These are phyloP conservation scores for Stephania japonica DNA, from an alignment of 164 flowering plant species.

Conservation along the genomic window DNA sequence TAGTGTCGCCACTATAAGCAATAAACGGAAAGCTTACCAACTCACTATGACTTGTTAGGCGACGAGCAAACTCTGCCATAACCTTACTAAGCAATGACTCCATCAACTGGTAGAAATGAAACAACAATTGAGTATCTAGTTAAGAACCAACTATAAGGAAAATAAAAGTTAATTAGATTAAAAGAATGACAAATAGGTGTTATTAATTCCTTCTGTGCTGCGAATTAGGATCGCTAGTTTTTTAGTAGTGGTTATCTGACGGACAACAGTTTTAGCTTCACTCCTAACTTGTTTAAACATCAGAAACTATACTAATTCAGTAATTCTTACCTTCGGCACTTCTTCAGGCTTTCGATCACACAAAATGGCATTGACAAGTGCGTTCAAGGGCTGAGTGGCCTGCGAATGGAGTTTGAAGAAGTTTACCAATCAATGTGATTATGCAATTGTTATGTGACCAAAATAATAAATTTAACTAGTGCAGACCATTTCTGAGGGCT, in stretches of 20 bases:
- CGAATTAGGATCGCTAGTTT: too few species aligned
- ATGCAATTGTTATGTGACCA: background rate
- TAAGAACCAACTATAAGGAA: background rate
- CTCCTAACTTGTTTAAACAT: background rate
- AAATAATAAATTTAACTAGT: background rate
- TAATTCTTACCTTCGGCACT: constrained; percentile 62
- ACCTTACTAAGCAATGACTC: constrained; percentile 73
- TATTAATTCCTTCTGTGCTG: too few species aligned
- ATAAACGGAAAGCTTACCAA: constrained; percentile 26
- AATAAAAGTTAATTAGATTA: too few species aligned
- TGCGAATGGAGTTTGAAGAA: constrained; percentile 21
- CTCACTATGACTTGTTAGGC: constrained; percentile 45
- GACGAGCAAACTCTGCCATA: constrained; percentile 75
- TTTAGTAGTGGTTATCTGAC: too few species aligned
- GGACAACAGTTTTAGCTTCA: background rate
- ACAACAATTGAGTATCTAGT: background rate
- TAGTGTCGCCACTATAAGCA: background rate
- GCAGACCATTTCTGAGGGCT: constrained; percentile 63
- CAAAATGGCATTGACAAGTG: constrained; percentile 66
- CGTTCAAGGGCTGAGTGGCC: constrained; percentile 51
- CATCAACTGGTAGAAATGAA: constrained; percentile 52
- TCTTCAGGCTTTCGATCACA: constrained; percentile 88
- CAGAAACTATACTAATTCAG: constrained; percentile 15
- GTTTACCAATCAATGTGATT: background rate
- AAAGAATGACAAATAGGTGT: too few species aligned